phyloP scores from a whole-genome alignment of 306 rosid species.

The Calophaca sinica region DNA sequence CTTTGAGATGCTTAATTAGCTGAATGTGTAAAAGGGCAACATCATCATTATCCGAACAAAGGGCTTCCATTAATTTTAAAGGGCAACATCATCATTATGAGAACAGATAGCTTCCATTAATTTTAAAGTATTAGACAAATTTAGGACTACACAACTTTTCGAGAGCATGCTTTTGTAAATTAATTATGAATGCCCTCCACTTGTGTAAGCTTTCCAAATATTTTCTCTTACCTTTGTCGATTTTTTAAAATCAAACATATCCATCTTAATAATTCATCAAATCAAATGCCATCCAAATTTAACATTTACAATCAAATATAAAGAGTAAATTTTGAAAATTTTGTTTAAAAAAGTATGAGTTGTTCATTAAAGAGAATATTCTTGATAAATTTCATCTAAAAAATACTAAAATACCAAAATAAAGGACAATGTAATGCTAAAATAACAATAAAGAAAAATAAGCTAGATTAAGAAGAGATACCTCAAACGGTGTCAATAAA shows the following conservation, averaged over 20 bases:
- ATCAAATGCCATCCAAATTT: background rate
- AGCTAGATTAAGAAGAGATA: background rate
- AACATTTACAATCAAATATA: background rate
- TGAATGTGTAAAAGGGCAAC: background rate
- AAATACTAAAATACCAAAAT: background rate
- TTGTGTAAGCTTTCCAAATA: background rate
- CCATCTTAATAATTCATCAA: no score
- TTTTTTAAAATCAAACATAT: no score
- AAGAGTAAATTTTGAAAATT: background rate
- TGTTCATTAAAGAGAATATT: background rate
- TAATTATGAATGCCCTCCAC: background rate
- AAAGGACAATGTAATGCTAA: no score
- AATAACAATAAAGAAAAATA: no score
- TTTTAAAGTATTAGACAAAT: constrained; percentile 32
- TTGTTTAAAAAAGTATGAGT: background rate
- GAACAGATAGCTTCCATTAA: no score
- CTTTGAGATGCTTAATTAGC: constrained; percentile 3
- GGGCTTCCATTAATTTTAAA: constrained; percentile 15
- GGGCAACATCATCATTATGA: no score
- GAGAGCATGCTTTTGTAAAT: constrained; percentile 12
- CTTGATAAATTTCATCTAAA: background rate
- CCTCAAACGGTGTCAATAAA: background rate
- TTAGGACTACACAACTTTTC: no score
- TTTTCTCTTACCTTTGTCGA: background rate
- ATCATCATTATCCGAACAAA: constrained; percentile 29